These are phyloP conservation scores for Theobroma cacao DNA, from an alignment of 345 rosid genomes.

Conservation along the genomic window DNA sequence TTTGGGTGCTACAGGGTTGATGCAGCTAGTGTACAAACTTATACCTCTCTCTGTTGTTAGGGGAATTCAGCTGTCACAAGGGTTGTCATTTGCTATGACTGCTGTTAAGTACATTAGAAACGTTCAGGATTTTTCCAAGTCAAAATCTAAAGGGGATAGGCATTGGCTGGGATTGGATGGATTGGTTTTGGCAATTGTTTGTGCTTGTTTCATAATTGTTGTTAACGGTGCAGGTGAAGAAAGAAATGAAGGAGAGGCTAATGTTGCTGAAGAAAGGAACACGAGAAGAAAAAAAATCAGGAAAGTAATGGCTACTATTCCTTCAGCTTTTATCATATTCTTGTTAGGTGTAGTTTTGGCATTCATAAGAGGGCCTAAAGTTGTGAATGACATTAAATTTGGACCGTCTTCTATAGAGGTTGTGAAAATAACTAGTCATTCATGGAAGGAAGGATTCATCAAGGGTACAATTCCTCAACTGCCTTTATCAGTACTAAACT, in stretches of 20 bases:
- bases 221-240: slow-evolving; percentile 66
- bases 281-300: slow-evolving; percentile 35
- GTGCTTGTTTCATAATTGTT: slow-evolving; percentile 57
- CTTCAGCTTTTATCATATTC: slow-evolving; percentile 77
- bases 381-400: slow-evolving; percentile 41
- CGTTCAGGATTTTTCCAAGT: slow-evolving; percentile 58
- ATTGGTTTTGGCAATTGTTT: slow-evolving; percentile 57
- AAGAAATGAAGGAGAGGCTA: slow-evolving; percentile 19
- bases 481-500: slow-evolving; percentile 74
- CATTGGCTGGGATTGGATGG: slow-evolving; percentile 85
- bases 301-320: slow-evolving; percentile 39
- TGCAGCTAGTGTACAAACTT: slow-evolving; percentile 59
- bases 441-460: slow-evolving; percentile 76
- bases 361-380: slow-evolving; percentile 51
- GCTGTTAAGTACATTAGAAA: slow-evolving; percentile 70
- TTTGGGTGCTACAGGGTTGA: slow-evolving; percentile 72
- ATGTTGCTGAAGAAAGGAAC: slow-evolving; percentile 21
- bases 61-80: slow-evolving; percentile 86
- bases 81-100: slow-evolving; percentile 71
- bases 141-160: slow-evolving; percentile 53
- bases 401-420: slow-evolving; percentile 58
- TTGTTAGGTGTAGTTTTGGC: slow-evolving; percentile 63
- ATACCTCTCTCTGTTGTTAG: slow-evolving; percentile 72
- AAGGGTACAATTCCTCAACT: slow-evolving; percentile 85
- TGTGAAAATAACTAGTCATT: slow-evolving; percentile 44